Base-by-base conservation (phyloP, 1,284 basidiomycete species). In the Cutaneotrichosporon cavernicola region DNA sequence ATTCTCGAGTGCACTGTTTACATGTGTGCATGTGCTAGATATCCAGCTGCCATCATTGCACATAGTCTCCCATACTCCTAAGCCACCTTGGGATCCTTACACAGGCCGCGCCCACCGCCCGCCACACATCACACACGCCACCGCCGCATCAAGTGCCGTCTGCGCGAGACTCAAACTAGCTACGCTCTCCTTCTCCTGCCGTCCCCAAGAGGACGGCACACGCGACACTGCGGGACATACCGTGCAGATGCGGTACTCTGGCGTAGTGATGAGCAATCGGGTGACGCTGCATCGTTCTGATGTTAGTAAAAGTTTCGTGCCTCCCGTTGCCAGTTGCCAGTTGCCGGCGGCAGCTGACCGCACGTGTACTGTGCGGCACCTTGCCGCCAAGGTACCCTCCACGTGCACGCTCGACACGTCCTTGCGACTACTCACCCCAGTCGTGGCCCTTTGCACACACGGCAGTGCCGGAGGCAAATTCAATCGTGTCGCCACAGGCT, bases 161-260 rank as follows among this genome's bases (percentile, higher is more conserved):
- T 74, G 69, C 18, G 71, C 69, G 34, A 77, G 51, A 16, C 43
- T 30, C 49, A 43, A 26, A 26, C 26, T 26, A 26, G 26, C 26
- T 3, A 26, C 26, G 3, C 2, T 26, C 26, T 26, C 18, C 34
- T 26, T 36, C n/a, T 18, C 58, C 21, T 22, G 56, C 32, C 43
- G 31, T 11, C 50, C 30, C 26, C 40, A 36, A 47, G 14, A 34
- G 38, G 60, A 50, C 1, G 75, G 73, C 1, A 75, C 49, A 9
- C 78, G 68, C 5, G 76, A 68, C n/a, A 76, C 67, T 4, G 74
- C 72, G 5, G 76, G 72, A 51, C 78, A 79, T 18, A 70, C 69
- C 1, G 73, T 71, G 61, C 78, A 79, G 22, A 75, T 65, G 16
- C 76, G 73, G 59, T 76, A 75, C 16, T 65, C 69, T 6, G 73